Conservation (phyloP, 1,284 basidiomycete species). For the Paramarasmius palmivorus region DNA sequence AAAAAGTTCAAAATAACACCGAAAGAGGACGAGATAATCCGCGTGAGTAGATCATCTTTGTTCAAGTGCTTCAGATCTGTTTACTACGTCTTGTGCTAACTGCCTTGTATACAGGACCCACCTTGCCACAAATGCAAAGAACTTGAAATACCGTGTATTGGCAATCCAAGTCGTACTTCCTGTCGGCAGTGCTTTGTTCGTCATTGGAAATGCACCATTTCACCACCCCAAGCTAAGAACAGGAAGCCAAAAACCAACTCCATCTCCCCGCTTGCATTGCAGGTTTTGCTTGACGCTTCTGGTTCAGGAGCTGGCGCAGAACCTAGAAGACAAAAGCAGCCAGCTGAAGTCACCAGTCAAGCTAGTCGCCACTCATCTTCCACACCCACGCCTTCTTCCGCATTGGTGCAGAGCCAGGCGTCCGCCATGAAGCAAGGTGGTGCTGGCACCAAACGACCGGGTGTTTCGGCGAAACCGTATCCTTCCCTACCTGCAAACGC, state of each 20-base stretch:
- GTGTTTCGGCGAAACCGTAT: too few relatives aligned
- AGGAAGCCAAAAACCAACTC: neutral
- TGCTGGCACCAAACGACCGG: too few relatives aligned
- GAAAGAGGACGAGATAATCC: neutral
- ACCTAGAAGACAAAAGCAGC: neutral
- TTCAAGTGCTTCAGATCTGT: neutral
- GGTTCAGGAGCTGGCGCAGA: neutral
- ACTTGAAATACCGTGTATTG: neutral
- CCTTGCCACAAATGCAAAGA: neutral
- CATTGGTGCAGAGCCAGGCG: too few relatives aligned
- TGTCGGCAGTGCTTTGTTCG: neutral
- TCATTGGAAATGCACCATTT: conserved; percentile 3
- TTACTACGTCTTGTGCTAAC: neutral
- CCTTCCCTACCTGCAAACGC: too few relatives aligned
- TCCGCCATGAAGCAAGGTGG: too few relatives aligned
- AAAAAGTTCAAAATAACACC: too few relatives aligned
- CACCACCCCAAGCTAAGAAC: neutral
- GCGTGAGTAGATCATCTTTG: neutral
- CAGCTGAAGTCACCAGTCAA: neutral
- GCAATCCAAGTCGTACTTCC: neutral
- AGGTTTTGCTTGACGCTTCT: neutral
- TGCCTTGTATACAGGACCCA: neutral
- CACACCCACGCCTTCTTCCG: too few relatives aligned
- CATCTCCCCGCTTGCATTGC: neutral
- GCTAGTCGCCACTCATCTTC: neutral